Evolutionary conservation across 495 filamentous ascomycete genomes (phyloP).

Genomic region (Penicillium goetzii): DNA sequence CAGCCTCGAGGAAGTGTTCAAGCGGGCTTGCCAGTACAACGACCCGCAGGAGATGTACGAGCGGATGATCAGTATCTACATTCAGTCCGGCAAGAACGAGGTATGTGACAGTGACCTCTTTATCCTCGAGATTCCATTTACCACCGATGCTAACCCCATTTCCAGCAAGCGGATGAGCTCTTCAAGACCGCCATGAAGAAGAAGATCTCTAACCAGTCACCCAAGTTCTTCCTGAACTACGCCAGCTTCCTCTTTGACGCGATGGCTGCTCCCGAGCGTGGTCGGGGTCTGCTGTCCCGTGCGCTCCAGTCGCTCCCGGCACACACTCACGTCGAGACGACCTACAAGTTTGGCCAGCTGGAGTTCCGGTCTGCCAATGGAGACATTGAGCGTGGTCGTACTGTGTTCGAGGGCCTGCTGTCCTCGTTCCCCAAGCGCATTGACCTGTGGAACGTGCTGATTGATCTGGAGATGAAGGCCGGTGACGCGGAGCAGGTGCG

Average conservation of each 20-base stretch:
- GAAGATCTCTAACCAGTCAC: constrained; percentile 71
- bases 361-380: constrained; percentile 86
- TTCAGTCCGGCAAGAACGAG: constrained; percentile 80
- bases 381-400: constrained; percentile 88
- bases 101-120: constrained; percentile 36
- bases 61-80: constrained; percentile 88
- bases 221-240: constrained; percentile 89
- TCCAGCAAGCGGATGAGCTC: constrained; percentile 84
- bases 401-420: constrained; percentile 88
- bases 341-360: constrained; percentile 83
- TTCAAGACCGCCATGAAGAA: constrained; percentile 86
- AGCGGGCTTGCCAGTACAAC: constrained; percentile 90
- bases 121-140: background rate
- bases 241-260: constrained; percentile 85
- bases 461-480: constrained; percentile 80
- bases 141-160: constrained; percentile 35
- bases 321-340: constrained; percentile 73
- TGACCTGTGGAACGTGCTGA: constrained; percentile 88
- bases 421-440: constrained; percentile 83
- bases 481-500: constrained; percentile 68
- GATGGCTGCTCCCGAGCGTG: constrained; percentile 67
- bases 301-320: constrained; percentile 81
- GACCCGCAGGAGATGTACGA: constrained; percentile 90
- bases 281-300: constrained; percentile 78
- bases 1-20: constrained; percentile 84